Evolutionary conservation across 345 rosid species (phyloP), one percentile per base, ranked within the genome.

Genomic region (Salix viminalis): DNA sequence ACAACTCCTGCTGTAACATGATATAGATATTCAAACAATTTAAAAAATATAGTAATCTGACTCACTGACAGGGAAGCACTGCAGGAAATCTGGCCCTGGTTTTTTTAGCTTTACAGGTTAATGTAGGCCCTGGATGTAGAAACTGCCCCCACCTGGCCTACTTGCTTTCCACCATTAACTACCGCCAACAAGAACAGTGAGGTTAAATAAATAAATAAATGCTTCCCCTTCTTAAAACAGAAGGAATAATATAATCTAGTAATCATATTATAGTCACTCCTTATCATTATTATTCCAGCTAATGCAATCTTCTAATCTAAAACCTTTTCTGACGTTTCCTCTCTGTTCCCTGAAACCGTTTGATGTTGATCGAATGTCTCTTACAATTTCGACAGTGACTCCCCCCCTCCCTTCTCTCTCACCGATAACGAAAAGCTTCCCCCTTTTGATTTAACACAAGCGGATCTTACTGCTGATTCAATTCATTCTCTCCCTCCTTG

Each of bases 341-440:
- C 48, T 79, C 80, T 65, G 72, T 68, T 54, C 23, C 30, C 34
- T 21, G 44, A 71, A 76, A 75, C 81, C 84, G 75, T 72, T 76
- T 36, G 86, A 86, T 84, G 44, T 34, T 79, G 62, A 79, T 84
- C 81, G 66, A 44, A 77, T 78, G 79, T 26, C 75, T 74, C 79
- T 50, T 37, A 41, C 67, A 56, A 74, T 71, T 69, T 79, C 71
- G 68, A 74, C 77, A 74, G 72, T 74, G 79, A 61, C 74, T 10
- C 4, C 73, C 75, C 60, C 30, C 16, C 18, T 13, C 73, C 76
- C 60, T 23, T 4, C 18, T 13, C 50, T 46, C 50, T 60, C 78
- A 74, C 76, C 39, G 69, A 58, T 69, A 44, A 70, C 77, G 83
- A 67, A 81, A 67, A 44, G 58, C 58, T 66, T 66, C 73, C 74